A percentile compares a stretch with the other conserved stretches of the same genome.
Evolutionary conservation across 305 asterid species (phyloP).

Genomic region (Fraxinus ornus): DNA sequence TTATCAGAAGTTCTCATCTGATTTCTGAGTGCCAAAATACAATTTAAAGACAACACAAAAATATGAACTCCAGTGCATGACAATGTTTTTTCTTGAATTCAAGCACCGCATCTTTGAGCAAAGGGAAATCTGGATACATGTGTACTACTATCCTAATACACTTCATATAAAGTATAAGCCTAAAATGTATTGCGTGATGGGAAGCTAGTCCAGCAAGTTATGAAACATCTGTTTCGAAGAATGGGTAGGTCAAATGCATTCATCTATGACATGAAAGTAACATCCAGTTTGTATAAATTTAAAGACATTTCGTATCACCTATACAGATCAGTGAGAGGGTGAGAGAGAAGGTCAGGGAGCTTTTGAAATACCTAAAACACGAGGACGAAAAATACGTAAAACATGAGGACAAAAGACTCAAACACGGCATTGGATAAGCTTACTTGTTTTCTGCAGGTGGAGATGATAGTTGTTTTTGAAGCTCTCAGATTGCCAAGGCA

Average conservation of each 20-base stretch:
- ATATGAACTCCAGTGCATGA: neutral
- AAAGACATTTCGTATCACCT: neutral
- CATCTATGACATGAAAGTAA: neutral
- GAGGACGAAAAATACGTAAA: neutral
- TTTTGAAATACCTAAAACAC: neutral
- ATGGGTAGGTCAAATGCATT: neutral
- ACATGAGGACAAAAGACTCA: slow-evolving; percentile 2
- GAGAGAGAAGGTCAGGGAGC: neutral
- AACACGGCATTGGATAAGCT: neutral
- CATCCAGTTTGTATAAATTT: neutral
- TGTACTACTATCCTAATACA: neutral
- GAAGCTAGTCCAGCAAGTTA: neutral
- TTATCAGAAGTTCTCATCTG: neutral
- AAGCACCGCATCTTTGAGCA: neutral
- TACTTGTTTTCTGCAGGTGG: neutral
- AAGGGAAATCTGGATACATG: neutral
- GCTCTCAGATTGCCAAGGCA: slow-evolving; percentile 4
- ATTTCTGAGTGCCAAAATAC: neutral
- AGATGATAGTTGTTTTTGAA: neutral
- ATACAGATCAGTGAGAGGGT: neutral
- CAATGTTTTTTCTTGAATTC: neutral
- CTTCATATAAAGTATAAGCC: neutral
- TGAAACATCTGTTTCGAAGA: neutral
- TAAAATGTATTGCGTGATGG: neutral
- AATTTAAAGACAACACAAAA: neutral